Evolutionary conservation across 371 early-diverging fungal genomes (phyloP).

Genomic region (Pancytospora philotis): DNA sequence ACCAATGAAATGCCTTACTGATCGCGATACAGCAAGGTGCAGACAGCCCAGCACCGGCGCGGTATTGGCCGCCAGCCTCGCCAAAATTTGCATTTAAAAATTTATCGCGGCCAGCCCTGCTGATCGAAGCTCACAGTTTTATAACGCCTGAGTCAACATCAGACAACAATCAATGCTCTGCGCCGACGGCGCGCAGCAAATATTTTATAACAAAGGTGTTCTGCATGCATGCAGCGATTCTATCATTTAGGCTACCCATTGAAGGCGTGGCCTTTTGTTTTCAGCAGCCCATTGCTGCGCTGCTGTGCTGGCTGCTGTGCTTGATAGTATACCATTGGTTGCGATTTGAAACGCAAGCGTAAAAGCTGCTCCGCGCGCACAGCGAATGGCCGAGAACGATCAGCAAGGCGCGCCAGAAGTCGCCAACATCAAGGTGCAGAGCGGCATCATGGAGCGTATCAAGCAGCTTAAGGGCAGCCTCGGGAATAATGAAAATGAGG

Average conservation of each 20-base stretch:
- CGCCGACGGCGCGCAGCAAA: not conserved
- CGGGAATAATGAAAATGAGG: no score
- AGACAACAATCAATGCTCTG: not conserved
- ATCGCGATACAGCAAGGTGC: no score
- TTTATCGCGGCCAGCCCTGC: not conserved
- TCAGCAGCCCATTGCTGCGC: not conserved
- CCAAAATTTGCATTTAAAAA: not conserved
- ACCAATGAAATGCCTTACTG: no score
- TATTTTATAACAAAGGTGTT: not conserved
- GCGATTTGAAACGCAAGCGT: no score
- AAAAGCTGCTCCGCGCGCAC: no score
- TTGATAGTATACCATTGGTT: slow-evolving; percentile 53
- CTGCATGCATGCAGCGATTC: not conserved
- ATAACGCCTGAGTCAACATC: slow-evolving; percentile 3
- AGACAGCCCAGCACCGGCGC: no score
- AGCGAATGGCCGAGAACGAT: no score
- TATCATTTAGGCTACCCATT: not conserved
- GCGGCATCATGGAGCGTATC: no score
- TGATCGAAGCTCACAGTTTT: slow-evolving; percentile 7
- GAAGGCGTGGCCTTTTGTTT: not conserved
- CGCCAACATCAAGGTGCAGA: no score
- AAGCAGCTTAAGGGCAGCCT: no score
- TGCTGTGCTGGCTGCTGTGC: not conserved
- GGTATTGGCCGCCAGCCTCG: no score
- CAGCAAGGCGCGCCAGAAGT: no score